These are phyloP conservation scores for Aspergillus glaucus DNA, from an alignment of 2,329 filamentous ascomycete genomes.

Conservation along the genomic window DNA sequence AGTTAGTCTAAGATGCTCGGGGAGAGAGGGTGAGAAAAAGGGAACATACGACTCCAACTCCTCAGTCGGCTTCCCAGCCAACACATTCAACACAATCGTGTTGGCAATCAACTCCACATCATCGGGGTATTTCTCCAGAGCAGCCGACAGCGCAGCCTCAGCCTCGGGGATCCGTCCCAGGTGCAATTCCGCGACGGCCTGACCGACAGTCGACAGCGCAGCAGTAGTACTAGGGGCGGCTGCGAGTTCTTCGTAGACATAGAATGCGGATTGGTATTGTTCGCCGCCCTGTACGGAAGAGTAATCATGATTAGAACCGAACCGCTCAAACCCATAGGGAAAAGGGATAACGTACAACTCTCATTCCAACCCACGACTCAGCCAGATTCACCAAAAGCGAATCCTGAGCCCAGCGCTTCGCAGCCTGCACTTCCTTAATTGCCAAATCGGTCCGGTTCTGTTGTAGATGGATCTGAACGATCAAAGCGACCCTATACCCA, in stretches of 20 bases:
- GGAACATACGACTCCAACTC: constrained; percentile 59
- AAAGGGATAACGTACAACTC: constrained; percentile 56
- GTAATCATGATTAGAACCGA: background rate
- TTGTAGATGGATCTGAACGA: constrained; percentile 84
- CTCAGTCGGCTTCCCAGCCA: constrained; percentile 64
- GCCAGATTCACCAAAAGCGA: constrained; percentile 88
- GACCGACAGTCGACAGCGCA: constrained; percentile 68
- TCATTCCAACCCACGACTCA: constrained; percentile 88
- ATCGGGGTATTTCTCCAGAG: constrained; percentile 64
- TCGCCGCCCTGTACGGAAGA: constrained; percentile 64
- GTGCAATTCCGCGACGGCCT: constrained; percentile 87
- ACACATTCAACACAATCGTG: constrained; percentile 67
- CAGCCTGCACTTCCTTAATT: constrained; percentile 77
- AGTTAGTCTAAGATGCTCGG: constrained; percentile 13
- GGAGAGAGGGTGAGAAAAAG: background rate
- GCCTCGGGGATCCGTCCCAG: constrained; percentile 84
- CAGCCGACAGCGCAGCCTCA: constrained; percentile 76
- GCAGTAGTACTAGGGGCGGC: constrained; percentile 77
- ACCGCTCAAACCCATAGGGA: background rate
- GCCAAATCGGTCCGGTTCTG: constrained; percentile 91
- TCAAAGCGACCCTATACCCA: constrained; percentile 62
- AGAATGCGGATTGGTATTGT: constrained; percentile 93
- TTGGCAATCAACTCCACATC: constrained; percentile 76
- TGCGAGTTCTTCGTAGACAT: constrained; percentile 94
- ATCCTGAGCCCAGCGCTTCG: constrained; percentile 91